These are phyloP conservation scores for Metarhizium guizhouense DNA, from an alignment of 2,329 filamentous ascomycete genomes.

Conservation along the genomic window DNA sequence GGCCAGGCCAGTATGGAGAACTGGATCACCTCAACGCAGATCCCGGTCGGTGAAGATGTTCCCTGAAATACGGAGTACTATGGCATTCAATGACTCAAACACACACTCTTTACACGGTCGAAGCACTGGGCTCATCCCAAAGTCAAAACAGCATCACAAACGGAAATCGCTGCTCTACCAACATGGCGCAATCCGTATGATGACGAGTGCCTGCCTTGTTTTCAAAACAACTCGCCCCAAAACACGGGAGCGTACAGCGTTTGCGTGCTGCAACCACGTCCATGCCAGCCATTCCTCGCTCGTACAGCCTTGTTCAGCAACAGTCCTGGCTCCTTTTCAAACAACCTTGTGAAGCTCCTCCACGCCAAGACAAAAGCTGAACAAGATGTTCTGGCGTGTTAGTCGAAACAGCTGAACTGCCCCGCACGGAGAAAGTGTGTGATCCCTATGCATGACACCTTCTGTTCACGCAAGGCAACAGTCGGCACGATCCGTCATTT, in stretches of 20 bases:
- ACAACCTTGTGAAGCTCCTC: slow-evolving; percentile 15
- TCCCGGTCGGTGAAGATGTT: slow-evolving; percentile 33
- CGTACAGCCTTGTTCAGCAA: not conserved
- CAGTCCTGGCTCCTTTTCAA: not conserved
- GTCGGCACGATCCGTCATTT: too few relatives aligned
- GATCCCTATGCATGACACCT: not conserved
- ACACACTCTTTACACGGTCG: not conserved
- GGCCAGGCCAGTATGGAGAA: slow-evolving; percentile 72
- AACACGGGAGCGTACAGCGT: not conserved
- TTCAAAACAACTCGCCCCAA: not conserved
- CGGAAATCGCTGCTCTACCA: not conserved
- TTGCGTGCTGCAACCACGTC: not conserved
- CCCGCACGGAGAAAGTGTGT: not conserved
- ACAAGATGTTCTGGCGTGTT: slow-evolving; percentile 3
- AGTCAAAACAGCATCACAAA: not conserved
- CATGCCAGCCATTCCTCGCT: not conserved
- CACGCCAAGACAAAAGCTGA: slow-evolving; percentile 4
- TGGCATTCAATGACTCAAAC: not conserved
- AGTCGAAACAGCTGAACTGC: not conserved
- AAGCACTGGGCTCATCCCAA: not conserved
- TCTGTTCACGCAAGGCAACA: not conserved
- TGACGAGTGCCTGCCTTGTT: not conserved
- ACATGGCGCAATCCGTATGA: not conserved
- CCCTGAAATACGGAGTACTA: slow-evolving; percentile 12
- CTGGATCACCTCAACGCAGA: slow-evolving; percentile 75